Evolutionary conservation across 768 basidiomycete genomes (phyloP), one percentile per base, ranked within the genome.

Genomic region (Coprinellus aureogranulatus): DNA sequence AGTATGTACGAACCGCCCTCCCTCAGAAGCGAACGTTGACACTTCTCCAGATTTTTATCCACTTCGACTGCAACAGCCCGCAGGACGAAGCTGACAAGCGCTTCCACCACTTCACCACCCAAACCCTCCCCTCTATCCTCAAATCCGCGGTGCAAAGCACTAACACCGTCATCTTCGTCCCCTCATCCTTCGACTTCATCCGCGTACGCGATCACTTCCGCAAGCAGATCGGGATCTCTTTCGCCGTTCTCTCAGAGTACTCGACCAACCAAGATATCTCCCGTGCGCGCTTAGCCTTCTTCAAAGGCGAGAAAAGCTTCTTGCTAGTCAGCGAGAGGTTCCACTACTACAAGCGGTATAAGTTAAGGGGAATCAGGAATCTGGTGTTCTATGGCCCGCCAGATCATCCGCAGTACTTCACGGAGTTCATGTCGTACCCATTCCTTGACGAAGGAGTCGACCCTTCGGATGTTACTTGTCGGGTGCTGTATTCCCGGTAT

Each of bases 131-230:
- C 8, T 67, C 78, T 16, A 74, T 97, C 23, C 75, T 94, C 45
- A 94, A 93, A 72, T 98, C 95, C 2, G 97, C 97, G 0, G 92
- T 98, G 4, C 90, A 92, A 72, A 92, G 94, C 62, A 79, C 85
- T 26, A 93, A 94, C 68, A 94, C 94, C 0, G 81, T 88, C 51
- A 80, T 98, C 61, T 91, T 98, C 68, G 77, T 99, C 18, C 94
- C 97, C 0, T 95, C 93, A 0, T 98, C 95, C 52, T 95, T 96
- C 68, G 97, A 98, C 73, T 98, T 95, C 68, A 91, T 98, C 57
- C 85, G 94, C 22, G 79, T 99, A 9, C 89, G 90, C 58, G 94
- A 94, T 59, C 79, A 92, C 72, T 86, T 98, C 75, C 82, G 86
- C 54, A 92, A 90, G 70, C 75, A 81, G 57, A 76, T 81, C 11